A percentile compares a stretch with the other conserved stretches of the same genome.
Evolutionary conservation across 1,139 yeast species (phyloP).

Genomic region (Pichia sp.): DNA sequence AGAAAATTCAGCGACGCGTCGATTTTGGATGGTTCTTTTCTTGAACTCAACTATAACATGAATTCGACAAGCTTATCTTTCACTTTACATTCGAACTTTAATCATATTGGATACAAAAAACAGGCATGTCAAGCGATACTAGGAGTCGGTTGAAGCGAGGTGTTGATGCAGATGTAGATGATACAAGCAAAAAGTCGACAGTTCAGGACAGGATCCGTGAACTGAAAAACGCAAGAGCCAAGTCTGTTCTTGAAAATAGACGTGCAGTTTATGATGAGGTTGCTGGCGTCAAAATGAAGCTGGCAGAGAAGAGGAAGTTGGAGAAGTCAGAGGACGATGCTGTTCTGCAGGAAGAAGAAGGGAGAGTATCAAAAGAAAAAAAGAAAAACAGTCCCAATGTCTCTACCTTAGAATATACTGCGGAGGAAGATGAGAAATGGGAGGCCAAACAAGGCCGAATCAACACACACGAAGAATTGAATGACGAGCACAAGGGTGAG

Average conservation of each 20-base stretch:
- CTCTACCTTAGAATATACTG: conserved; percentile 50
- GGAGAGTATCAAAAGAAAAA: conserved; percentile 36
- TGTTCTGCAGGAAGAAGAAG: conserved; percentile 31
- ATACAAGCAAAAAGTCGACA: neutral
- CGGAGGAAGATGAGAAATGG: conserved; percentile 70
- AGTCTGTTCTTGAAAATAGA: conserved; percentile 13
- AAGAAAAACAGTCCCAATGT: conserved; percentile 32
- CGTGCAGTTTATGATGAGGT: conserved; percentile 18
- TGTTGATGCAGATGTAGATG: neutral
- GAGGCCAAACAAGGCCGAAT: conserved; percentile 38
- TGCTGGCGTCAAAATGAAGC: conserved; percentile 3
- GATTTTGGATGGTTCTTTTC: neutral
- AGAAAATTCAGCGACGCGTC: neutral
- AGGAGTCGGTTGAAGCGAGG: too few species aligned
- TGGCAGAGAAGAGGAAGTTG: neutral
- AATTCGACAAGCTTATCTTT: neutral
- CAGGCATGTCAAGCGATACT: too few species aligned
- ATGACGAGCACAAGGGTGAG: conserved; percentile 25
- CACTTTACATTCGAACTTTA: too few species aligned
- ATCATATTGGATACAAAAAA: too few species aligned
- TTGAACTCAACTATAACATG: neutral
- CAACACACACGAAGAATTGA: conserved; percentile 17
- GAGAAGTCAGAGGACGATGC: conserved; percentile 21
- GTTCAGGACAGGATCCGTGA: conserved; percentile 7
- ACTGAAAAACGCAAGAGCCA: conserved; percentile 10